Percentiles rank a stretch among this genome's conserved stretches.
These are phyloP conservation scores for Fusarium sp. DNA, from an alignment of 2,329 filamentous ascomycete genomes.

Conservation along the genomic window DNA sequence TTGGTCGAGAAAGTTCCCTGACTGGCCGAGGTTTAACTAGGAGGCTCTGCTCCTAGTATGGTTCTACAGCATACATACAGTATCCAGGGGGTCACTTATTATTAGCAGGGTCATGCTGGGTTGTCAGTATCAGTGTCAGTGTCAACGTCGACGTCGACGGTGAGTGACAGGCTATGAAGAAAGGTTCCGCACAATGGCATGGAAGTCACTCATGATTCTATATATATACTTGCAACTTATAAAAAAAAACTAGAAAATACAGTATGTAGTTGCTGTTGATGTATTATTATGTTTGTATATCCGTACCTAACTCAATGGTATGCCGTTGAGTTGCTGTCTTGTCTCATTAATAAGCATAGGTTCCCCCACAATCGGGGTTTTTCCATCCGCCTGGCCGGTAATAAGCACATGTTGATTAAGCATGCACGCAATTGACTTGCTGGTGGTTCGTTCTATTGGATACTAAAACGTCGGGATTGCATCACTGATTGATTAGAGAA, in stretches of 20 bases:
- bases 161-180: slow-evolving; percentile 6
- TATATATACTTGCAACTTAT: background rate
- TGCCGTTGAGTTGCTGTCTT: background rate
- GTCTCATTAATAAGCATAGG: slow-evolving; percentile 3
- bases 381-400: slow-evolving; percentile 19
- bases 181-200: slow-evolving; percentile 36
- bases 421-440: slow-evolving; percentile 15
- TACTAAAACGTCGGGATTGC: slow-evolving; percentile 34
- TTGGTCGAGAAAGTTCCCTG: slow-evolving; percentile 53
- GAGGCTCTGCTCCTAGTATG: slow-evolving; percentile 18
- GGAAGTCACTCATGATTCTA: no score
- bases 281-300: no score
- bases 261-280: no score
- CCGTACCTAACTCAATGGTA: background rate
- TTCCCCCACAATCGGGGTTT: background rate
- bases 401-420: slow-evolving; percentile 21
- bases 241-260: background rate
- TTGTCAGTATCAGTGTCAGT: background rate
- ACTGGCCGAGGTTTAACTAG: background rate
- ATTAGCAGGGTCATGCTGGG: background rate
- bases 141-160: background rate
- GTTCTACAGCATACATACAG: background rate
- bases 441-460: slow-evolving; percentile 31
- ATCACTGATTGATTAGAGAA: slow-evolving; percentile 22
- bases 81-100: no score